Evolutionary conservation across 2,329 filamentous ascomycete species (phyloP).

Genomic region (Botrytis fabae): DNA sequence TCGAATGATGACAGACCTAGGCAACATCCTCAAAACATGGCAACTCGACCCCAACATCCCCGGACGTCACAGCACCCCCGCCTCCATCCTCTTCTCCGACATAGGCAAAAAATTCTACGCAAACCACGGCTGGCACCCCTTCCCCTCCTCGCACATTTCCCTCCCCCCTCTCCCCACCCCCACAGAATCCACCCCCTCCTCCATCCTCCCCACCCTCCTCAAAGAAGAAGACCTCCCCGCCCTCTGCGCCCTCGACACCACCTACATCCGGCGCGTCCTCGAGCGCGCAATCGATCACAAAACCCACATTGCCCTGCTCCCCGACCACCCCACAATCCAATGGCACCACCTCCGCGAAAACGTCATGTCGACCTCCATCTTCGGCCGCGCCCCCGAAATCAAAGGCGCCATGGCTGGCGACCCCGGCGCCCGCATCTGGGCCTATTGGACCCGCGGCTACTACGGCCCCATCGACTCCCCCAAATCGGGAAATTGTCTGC

Average conservation of each 20-base stretch:
- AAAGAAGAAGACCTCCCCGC: constrained; percentile 59
- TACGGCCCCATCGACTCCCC: constrained; percentile 51
- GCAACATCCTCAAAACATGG: constrained; percentile 52
- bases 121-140: constrained; percentile 71
- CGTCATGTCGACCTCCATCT: constrained; percentile 67
- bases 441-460: constrained; percentile 69
- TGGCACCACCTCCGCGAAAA: constrained; percentile 85
- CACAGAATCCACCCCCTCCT: constrained; percentile 7
- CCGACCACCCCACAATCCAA: constrained; percentile 64
- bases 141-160: constrained; percentile 69
- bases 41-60: constrained; percentile 46
- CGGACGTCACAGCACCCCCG: constrained; percentile 49
- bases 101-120: constrained; percentile 84
- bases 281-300: constrained; percentile 43
- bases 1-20: constrained; percentile 71
- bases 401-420: constrained; percentile 66
- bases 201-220: constrained; percentile 44
- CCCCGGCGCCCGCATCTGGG: constrained; percentile 64
- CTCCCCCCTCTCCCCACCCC: constrained; percentile 51
- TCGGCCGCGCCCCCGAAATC: constrained; percentile 54
- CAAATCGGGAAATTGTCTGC: constrained; percentile 62
- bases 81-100: constrained; percentile 83
- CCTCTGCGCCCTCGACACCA: constrained; percentile 65
- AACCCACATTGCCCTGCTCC: constrained; percentile 64
- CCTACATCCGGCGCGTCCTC: constrained; percentile 58